Base-by-base conservation (phyloP, 345 rosid species). In the Citrus medica region DNA sequence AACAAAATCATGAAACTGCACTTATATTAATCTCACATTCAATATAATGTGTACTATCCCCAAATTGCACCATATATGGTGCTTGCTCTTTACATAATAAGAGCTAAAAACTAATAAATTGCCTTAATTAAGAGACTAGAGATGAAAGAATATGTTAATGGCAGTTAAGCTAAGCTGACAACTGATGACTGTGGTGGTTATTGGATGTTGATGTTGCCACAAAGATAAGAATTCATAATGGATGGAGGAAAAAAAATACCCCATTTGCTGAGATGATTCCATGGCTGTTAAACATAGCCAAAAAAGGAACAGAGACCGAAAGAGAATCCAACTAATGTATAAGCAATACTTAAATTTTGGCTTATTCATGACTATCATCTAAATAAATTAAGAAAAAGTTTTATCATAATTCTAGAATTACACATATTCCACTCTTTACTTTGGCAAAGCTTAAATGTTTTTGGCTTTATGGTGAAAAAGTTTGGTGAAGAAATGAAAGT, bases 391-490 rank as follows among this genome's bases (percentile, higher is more conserved):
- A 10, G 14, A 42, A 42, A 42, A 10, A 0, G 1, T 42, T 42
- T 42, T 14, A 30, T 32, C 42, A 64, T 7, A 64, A 64, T 64
- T 32, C 66, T 21, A 28, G 30, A 48, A 71, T 53, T 53, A 42
- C 14, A 3, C 14, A 10, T 10, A n/a, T 51, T 71, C 38, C 27
- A 71, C 19, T 28, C 56, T 51, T 16, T 14, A 51, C 21, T 51
- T 51, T 1, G 5, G 55, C 53, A 46, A 46, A 48, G 55, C 17
- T 4, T 38, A 2, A 8, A 9, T 14, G 32, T 35, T 35, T 38
- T 24, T 73, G 14, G 38, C 76, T 74, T 74, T 60, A 25, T 74
- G 67, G 37, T 59, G 66, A 48, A 58, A 73, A 73, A 73, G 32
- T 38, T 35, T 33, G 35, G 35, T 33, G 35, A 27, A n/a, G 48